phyloP scores from a whole-genome alignment of 306 rosid species.

The Psophocarpus tetragonolobus region DNA sequence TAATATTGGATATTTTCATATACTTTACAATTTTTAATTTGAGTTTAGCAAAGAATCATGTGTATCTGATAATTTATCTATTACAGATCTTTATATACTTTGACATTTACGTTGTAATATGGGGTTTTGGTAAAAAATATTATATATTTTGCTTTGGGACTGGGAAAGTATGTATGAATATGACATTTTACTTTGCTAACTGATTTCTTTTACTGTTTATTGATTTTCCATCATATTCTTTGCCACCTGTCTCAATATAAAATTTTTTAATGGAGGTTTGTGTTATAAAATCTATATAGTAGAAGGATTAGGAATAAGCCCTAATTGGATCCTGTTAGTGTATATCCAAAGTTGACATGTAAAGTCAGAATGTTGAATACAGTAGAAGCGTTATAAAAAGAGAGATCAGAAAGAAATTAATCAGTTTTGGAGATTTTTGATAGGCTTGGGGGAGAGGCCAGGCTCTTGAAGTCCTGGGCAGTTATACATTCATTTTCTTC shows the following conservation, averaged over 20 bases:
- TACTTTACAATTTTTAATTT: background rate
- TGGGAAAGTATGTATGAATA: constrained; percentile 22
- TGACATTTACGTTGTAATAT: background rate
- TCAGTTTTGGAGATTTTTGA: too few species aligned
- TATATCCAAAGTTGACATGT: too few species aligned
- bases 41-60: background rate
- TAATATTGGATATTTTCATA: background rate
- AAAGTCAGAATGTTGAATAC: too few species aligned
- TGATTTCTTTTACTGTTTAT: background rate
- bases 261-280: background rate
- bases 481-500: too few species aligned
- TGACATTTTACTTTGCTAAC: background rate
- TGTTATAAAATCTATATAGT: too few species aligned
- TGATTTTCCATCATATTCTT: constrained; percentile 1
- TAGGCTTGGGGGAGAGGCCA: too few species aligned
- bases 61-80: constrained; percentile 7
- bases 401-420: too few species aligned
- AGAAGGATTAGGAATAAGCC: too few species aligned
- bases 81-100: background rate
- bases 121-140: constrained; percentile 3
- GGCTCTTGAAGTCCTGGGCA: too few species aligned
- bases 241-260: constrained; percentile 10
- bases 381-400: too few species aligned
- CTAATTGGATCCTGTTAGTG: too few species aligned
- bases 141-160: constrained; percentile 1